These are phyloP conservation scores for Phaeosphaeria sp. DNA, from an alignment of 2,329 filamentous ascomycete species.

Conservation along the genomic window DNA sequence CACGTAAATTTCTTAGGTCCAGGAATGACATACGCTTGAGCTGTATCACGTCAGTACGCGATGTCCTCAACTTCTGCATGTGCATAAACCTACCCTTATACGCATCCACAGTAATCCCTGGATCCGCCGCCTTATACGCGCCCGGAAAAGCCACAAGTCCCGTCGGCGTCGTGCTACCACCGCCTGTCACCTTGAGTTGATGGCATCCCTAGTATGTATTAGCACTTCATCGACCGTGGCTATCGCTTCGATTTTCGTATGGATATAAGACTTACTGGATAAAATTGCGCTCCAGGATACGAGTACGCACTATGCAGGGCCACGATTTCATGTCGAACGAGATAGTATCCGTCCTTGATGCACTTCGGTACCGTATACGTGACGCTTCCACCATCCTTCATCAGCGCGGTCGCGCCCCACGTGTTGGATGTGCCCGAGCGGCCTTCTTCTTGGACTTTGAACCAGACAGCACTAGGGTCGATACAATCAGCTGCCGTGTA, in stretches of 20 bases:
- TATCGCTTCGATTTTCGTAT: no score
- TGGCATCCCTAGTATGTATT: conserved; percentile 54
- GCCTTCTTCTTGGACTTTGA: conserved; percentile 61
- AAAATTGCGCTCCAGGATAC: conserved; percentile 65
- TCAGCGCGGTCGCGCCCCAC: conserved; percentile 57
- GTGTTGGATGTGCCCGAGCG: conserved; percentile 58
- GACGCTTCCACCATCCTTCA: conserved; percentile 53
- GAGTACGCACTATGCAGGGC: conserved; percentile 58
- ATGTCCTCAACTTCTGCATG: background rate
- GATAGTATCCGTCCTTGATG: conserved; percentile 62
- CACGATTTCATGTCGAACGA: conserved; percentile 66
- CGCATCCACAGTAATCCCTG: conserved; percentile 61
- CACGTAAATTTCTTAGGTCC: conserved; percentile 41
- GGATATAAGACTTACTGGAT: conserved; percentile 54
- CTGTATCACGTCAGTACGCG: conserved; percentile 12
- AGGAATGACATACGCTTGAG: conserved; percentile 35
- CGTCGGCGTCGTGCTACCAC: conserved; percentile 53
- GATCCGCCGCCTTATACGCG: conserved; percentile 58
- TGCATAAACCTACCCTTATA: conserved; percentile 51
- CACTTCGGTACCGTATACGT: conserved; percentile 63
- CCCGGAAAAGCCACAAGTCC: conserved; percentile 61
- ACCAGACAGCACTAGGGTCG: conserved; percentile 57
- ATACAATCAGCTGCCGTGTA: no score
- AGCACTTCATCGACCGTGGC: background rate
- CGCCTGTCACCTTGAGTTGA: conserved; percentile 62